Base-by-base conservation (phyloP, 345 rosid species). In the Camelina sativa region DNA sequence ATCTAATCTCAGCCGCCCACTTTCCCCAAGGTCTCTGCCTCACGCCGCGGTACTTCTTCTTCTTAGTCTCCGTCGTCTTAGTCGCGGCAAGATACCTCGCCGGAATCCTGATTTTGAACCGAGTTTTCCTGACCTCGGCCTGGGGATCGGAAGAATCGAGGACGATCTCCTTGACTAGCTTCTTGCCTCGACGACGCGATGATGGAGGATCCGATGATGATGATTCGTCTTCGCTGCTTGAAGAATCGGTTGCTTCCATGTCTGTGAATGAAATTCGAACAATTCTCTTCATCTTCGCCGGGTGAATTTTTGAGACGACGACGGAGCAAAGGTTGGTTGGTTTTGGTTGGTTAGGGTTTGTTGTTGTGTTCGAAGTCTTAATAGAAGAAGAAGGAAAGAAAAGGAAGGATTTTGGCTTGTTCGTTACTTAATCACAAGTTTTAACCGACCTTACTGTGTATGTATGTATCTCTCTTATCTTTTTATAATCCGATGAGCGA, bases 1-100 rank as follows among this genome's bases (percentile, higher is more conserved):
- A 71, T 25, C 91, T 83, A 62, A 87, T 87, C 85, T 87, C 91
- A 8, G 91, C 89, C 8, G 91, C 89, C 89, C 89, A 87, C 11
- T 82, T 70, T 0, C 91, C 91, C 91, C 91, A 87, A 2, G 87
- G 87, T 22, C 91, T 77, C 76, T 74, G 87, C 11, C 91, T 82
- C 34, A 87, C 91, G 0, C 91, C 91, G n/a, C 87, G 74, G 50
- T 78, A 87, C 77, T 81, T 87, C 54, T 62, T 78, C 70, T 73
- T 78, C 70, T 73, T 50, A 55, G 35, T 13, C 67, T 56, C 60
- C 10, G 46, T 51, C 13, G 15, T 28, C 11, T 7, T 3, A 5
- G 3, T 44, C 53, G 67, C 55, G 6, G 62, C 53, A 0, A 48
- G 19, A 15, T 40, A 30, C 12, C 22, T 65, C 56, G 63, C 51